phyloP scores from a whole-genome alignment of 1,284 basidiomycete genomes.

The Naganishia liquefaciens region DNA sequence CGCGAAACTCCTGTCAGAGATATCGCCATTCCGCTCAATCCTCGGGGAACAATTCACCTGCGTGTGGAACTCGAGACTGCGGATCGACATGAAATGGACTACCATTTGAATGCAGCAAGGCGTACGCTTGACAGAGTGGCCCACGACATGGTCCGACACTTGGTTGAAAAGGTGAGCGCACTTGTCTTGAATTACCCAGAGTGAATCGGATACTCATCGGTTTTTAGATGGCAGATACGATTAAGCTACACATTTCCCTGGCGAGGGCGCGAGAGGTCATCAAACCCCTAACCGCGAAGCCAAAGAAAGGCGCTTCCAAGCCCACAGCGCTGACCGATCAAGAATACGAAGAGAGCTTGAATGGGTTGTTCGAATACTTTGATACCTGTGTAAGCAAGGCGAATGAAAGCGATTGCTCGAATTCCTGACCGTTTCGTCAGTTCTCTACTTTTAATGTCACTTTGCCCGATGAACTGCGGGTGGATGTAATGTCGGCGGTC shows the following conservation, averaged over 20 bases:
- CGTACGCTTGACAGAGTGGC: conserved; percentile 44
- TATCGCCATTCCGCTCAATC: conserved; percentile 46
- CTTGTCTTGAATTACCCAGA: neutral
- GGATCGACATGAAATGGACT: conserved; percentile 48
- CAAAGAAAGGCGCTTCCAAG: conserved; percentile 39
- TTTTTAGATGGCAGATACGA: conserved; percentile 44
- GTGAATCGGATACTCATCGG: neutral
- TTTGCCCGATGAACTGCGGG: conserved; percentile 39
- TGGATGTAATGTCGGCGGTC: conserved; percentile 42
- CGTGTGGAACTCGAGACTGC: conserved; percentile 50
- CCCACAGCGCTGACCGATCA: conserved; percentile 38
- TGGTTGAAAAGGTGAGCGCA: conserved; percentile 41
- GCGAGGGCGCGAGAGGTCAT: conserved; percentile 37
- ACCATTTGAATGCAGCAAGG: conserved; percentile 43
- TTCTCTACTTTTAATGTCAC: conserved; percentile 50
- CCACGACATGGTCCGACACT: conserved; percentile 47
- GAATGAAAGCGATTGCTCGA: neutral
- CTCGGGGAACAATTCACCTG: conserved; percentile 46
- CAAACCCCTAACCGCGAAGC: conserved; percentile 46
- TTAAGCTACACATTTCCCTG: conserved; percentile 40
- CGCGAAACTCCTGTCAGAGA: conserved; percentile 41
- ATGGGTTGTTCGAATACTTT: conserved; percentile 49
- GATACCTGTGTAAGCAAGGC: conserved; percentile 47
- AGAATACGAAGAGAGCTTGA: conserved; percentile 47
- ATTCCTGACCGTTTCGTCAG: conserved; percentile 34